phyloP scores from a whole-genome alignment of 306 rosid species.

The Senna siamea region DNA sequence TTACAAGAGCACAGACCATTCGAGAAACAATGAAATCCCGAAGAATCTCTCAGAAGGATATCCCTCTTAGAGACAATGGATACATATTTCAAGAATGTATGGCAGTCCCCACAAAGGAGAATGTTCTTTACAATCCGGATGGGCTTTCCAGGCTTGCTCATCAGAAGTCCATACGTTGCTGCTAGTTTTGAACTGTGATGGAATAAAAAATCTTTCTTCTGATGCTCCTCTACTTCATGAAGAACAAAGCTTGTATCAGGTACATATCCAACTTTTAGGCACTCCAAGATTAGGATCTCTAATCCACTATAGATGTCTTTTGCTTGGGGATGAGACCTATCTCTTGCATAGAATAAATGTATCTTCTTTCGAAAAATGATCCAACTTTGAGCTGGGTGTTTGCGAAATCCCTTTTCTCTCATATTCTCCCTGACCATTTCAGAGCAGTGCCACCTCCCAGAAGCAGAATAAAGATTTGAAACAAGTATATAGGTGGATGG shows the following conservation, averaged over 20 bases:
- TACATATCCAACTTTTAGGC: conserved; percentile 76
- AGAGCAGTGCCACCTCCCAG: conserved; percentile 87
- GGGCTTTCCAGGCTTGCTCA: conserved; percentile 65
- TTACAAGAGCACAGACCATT: conserved; percentile 84
- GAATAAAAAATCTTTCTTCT: conserved; percentile 71
- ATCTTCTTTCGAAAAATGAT: conserved; percentile 60
- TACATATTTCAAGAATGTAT: conserved; percentile 71
- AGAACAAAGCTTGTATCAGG: conserved; percentile 83
- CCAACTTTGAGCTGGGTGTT: conserved; percentile 86
- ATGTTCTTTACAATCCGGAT: conserved; percentile 75
- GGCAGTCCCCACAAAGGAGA: conserved; percentile 88
- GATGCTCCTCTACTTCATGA: conserved; percentile 88
- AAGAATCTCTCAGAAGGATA: conserved; percentile 70
- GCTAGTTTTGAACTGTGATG: conserved; percentile 77
- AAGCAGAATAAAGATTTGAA: conserved; percentile 84
- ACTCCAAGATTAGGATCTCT: conserved; percentile 77
- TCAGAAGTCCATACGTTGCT: conserved; percentile 74
- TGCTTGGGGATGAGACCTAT: conserved; percentile 70
- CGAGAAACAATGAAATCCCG: conserved; percentile 83
- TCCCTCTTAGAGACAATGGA: conserved; percentile 69
- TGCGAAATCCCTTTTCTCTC: conserved; percentile 75
- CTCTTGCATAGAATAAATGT: conserved; percentile 82
- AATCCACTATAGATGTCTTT: conserved; percentile 82
- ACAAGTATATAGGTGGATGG: conserved; percentile 74
- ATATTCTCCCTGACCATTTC: conserved; percentile 69